Percentiles rank a stretch among this genome's conserved stretches.
Evolutionary conservation across 2,329 filamentous ascomycete species (phyloP).

Genomic region (Paramyrothecium roridum): DNA sequence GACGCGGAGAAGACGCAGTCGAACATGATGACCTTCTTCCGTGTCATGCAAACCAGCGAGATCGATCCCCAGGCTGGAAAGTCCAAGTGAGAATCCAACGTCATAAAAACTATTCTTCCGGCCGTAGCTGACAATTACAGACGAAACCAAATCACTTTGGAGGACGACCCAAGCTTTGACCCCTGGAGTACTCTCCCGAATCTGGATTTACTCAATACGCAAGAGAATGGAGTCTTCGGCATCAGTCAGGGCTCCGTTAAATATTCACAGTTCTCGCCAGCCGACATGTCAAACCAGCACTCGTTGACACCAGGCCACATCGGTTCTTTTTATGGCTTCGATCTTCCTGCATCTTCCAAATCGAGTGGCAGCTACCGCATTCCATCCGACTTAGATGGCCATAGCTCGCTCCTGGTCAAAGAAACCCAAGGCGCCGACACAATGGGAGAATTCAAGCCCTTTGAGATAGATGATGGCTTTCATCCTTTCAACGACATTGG

Average conservation of each 20-base stretch:
- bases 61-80: slow-evolving; percentile 71
- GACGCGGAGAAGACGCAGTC: slow-evolving; percentile 75
- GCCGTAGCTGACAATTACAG: slow-evolving; percentile 40
- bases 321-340: slow-evolving; percentile 22
- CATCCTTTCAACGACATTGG: slow-evolving; percentile 36
- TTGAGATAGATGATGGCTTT: slow-evolving; percentile 34
- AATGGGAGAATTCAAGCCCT: slow-evolving; percentile 23
- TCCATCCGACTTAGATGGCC: slow-evolving; percentile 28
- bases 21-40: slow-evolving; percentile 68
- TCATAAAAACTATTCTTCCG: slow-evolving; percentile 11
- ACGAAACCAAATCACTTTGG: slow-evolving; percentile 70
- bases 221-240: slow-evolving; percentile 26
- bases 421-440: slow-evolving; percentile 11
- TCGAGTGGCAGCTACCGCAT: slow-evolving; percentile 27
- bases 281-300: slow-evolving; percentile 19
- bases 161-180: slow-evolving; percentile 77
- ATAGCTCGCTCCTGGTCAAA: slow-evolving; percentile 24
- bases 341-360: slow-evolving; percentile 30
- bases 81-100: slow-evolving; percentile 59
- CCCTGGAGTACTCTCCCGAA: slow-evolving; percentile 24
- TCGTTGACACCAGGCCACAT: slow-evolving; percentile 24
- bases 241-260: slow-evolving; percentile 32
- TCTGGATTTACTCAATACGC: slow-evolving; percentile 31
- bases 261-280: slow-evolving; percentile 43
- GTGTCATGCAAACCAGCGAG: slow-evolving; percentile 47